Conservation (phyloP, 306 rosid species). For the Argentina anserina region DNA sequence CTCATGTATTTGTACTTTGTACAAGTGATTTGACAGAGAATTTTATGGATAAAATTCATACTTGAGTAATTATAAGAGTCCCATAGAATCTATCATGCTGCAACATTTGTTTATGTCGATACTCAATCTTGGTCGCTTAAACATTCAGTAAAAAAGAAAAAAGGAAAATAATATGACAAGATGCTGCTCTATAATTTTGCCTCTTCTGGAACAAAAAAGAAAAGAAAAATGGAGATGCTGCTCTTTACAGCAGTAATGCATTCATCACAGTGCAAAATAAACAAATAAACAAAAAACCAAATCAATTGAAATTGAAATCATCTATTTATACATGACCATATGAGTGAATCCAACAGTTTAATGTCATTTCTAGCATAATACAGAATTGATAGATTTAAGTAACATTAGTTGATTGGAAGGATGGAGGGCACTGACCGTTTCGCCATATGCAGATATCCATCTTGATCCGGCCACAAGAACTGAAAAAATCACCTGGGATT, state of each 20-base stretch:
- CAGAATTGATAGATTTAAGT: background rate
- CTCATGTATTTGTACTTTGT: too few species aligned
- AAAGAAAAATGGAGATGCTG: too few species aligned
- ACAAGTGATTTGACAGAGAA: background rate
- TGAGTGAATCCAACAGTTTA: background rate
- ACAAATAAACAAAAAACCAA: background rate
- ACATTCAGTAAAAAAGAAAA: too few species aligned
- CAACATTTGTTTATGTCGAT: background rate
- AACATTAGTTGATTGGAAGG: background rate
- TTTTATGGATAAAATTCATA: too few species aligned
- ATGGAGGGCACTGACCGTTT: background rate
- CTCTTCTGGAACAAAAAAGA: too few species aligned
- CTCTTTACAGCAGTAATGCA: background rate
- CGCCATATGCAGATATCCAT: slow-evolving; percentile 48
- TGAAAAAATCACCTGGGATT: slow-evolving; percentile 39
- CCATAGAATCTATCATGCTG: background rate
- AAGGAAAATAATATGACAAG: background rate
- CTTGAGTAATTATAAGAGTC: too few species aligned
- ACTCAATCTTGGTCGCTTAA: background rate
- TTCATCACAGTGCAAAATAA: background rate
- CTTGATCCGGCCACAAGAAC: slow-evolving; percentile 25
- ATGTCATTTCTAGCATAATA: background rate
- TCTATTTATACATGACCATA: background rate
- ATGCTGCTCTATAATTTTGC: background rate
- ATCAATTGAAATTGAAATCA: background rate